Conservation (phyloP, 805 yeast genomes). For the Teunomyces aglyptinius region DNA sequence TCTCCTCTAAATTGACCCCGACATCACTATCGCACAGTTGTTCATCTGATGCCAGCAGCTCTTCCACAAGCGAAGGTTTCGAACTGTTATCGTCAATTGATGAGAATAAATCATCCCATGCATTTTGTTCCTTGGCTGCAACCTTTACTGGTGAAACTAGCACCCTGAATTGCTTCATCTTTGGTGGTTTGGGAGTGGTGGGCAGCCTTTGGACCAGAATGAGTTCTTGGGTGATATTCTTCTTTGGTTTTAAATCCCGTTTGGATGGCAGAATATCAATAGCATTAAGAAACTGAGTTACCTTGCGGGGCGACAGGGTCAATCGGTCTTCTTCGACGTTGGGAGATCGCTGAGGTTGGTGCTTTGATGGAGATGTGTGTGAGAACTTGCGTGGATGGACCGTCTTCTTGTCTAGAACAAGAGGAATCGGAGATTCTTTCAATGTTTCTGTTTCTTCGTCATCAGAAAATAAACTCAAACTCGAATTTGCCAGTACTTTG, state of each 20-base stretch:
- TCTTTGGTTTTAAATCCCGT: neutral
- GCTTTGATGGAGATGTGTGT: neutral
- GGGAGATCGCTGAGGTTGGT: neutral
- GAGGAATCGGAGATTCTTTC: neutral
- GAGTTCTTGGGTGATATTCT: neutral
- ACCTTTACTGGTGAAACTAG: slow-evolving; percentile 1
- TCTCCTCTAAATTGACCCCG: neutral
- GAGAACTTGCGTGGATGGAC: neutral
- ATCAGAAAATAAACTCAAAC: neutral
- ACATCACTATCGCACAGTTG: neutral
- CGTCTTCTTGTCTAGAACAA: neutral
- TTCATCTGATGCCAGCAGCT: neutral
- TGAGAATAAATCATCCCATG: slow-evolving; percentile 3
- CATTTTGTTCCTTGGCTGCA: slow-evolving; percentile 6
- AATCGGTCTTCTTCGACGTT: neutral
- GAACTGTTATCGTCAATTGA: neutral
- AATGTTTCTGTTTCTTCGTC: neutral
- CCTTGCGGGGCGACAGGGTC: slow-evolving; percentile 17
- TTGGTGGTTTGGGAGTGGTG: slow-evolving; percentile 1
- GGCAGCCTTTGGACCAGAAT: neutral
- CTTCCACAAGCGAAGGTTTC: slow-evolving; percentile 1
- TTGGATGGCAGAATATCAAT: neutral
- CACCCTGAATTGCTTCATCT: neutral
- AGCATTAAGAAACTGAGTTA: slow-evolving; percentile 2
- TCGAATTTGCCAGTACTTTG: neutral